phyloP scores from a whole-genome alignment of 352 stramenopile genomes.

The Thalassiosira exigua region DNA sequence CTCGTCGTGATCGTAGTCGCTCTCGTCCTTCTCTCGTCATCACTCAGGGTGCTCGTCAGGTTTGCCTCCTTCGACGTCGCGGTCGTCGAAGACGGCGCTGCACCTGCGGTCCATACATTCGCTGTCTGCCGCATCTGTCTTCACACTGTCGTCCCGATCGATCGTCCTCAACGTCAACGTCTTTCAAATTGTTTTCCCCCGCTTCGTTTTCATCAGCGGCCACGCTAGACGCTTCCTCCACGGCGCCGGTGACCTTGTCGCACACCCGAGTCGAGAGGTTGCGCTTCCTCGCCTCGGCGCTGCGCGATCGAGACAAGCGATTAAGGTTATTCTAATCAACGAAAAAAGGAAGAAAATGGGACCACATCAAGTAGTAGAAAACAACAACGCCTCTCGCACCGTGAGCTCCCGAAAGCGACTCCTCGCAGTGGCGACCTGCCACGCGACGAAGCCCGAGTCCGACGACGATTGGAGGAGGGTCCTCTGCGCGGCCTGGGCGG shows the following conservation, averaged over 20 bases:
- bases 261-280: conserved; percentile 73
- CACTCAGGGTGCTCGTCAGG: too few species aligned
- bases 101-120: too few species aligned
- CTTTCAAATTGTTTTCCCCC: conserved; percentile 14
- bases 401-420: conserved; percentile 70
- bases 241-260: conserved; percentile 73
- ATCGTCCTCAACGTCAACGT: conserved; percentile 20
- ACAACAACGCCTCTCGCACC: conserved; percentile 64
- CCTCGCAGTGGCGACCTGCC: conserved; percentile 72
- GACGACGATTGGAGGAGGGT: conserved; percentile 72
- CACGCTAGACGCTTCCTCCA: conserved; percentile 31
- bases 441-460: conserved; percentile 77
- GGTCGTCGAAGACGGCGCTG: too few species aligned
- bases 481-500: conserved; percentile 50
- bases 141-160: too few species aligned
- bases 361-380: not conserved
- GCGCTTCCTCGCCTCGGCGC: conserved; percentile 59
- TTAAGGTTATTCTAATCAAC: conserved; percentile 6
- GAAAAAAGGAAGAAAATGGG: not conserved
- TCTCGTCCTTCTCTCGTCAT: too few species aligned
- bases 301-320: conserved; percentile 2
- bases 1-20: too few species aligned
- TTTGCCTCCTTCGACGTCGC: too few species aligned
- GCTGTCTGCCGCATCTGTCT: too few species aligned
- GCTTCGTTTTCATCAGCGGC: not conserved